A percentile compares a stretch with the other conserved stretches of the same genome.
phyloP scores from a whole-genome alignment of 129 eudicot genomes.

The Solidago caesia region DNA sequence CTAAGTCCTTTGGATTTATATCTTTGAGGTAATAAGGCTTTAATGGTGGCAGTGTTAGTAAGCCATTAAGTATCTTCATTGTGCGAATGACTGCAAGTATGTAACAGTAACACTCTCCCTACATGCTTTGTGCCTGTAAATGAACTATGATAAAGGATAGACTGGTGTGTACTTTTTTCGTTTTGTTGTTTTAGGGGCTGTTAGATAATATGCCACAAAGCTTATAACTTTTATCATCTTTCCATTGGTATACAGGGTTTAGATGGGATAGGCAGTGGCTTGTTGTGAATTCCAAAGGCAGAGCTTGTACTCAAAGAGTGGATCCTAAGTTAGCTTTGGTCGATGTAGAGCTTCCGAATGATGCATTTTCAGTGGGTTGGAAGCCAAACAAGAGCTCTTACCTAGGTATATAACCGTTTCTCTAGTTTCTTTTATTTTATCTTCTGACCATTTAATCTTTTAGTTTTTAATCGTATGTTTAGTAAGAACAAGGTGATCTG shows the following conservation, averaged over 20 bases:
- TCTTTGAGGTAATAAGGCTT: too few species aligned
- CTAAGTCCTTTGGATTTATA: too few species aligned
- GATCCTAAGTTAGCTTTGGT: conserved; percentile 81
- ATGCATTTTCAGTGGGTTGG: conserved; percentile 62
- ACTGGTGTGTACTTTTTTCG: not conserved
- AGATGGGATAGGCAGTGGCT: conserved; percentile 91
- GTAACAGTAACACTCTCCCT: too few species aligned
- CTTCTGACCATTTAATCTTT: not conserved
- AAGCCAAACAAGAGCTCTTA: conserved; percentile 52
- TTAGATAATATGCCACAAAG: not conserved
- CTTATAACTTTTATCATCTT: conserved; percentile 1
- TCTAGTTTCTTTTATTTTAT: not conserved
- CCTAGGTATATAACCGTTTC: conserved; percentile 43
- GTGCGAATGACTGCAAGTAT: too few species aligned
- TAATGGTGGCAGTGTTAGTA: too few species aligned
- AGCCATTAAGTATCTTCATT: too few species aligned
- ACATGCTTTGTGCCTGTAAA: too few species aligned
- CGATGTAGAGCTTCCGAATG: conserved; percentile 56
- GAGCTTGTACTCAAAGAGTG: conserved; percentile 84
- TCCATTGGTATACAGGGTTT: conserved; percentile 52
- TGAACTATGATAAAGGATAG: too few species aligned
- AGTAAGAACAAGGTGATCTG: not conserved
- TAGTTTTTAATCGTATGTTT: not conserved
- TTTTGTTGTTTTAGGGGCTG: not conserved
- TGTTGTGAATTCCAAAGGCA: conserved; percentile 73